These are phyloP conservation scores for Lentinula boryana DNA, from an alignment of 768 basidiomycete species.

Conservation along the genomic window DNA sequence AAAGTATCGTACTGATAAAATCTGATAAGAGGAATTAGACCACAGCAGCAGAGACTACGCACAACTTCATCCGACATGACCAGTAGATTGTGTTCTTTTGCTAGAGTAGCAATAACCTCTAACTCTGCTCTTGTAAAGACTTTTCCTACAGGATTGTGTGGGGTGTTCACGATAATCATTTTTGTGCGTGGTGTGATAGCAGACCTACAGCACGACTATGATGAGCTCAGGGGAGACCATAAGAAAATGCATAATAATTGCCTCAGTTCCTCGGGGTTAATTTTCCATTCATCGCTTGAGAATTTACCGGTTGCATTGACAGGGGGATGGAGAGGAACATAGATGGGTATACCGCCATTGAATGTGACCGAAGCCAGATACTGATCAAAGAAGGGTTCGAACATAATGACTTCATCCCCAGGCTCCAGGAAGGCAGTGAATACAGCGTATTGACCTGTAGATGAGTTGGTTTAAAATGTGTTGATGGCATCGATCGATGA, in stretches of 20 bases:
- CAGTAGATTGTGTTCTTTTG: constrained; percentile 87
- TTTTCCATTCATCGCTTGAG: constrained; percentile 76
- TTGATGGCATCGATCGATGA: constrained; percentile 11
- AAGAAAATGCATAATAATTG: constrained; percentile 16
- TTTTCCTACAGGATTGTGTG: constrained; percentile 98
- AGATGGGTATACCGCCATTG: constrained; percentile 90
- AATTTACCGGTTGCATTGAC: constrained; percentile 35
- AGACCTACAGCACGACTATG: constrained; percentile 27
- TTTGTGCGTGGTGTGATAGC: constrained; percentile 88
- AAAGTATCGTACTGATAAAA: constrained; percentile 81
- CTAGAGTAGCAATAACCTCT: constrained; percentile 77
- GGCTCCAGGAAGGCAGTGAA: constrained; percentile 87
- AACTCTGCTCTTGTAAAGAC: constrained; percentile 85
- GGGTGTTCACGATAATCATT: constrained; percentile 93
- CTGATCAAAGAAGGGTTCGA: constrained; percentile 98
- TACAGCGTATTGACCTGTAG: constrained; percentile 85
- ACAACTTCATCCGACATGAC: constrained; percentile 98
- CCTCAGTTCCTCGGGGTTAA: constrained; percentile 88
- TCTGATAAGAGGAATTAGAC: neutral
- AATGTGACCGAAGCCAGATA: constrained; percentile 90
- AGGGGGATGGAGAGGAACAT: constrained; percentile 94
- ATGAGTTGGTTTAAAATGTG: constrained; percentile 5
- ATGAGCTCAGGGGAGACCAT: constrained; percentile 18
- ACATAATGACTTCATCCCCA: constrained; percentile 97
- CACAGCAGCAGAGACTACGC: constrained; percentile 21